Evolutionary conservation across 1,139 yeast species (phyloP).

Genomic region (Hemisphaericaspora xylanilytica): DNA sequence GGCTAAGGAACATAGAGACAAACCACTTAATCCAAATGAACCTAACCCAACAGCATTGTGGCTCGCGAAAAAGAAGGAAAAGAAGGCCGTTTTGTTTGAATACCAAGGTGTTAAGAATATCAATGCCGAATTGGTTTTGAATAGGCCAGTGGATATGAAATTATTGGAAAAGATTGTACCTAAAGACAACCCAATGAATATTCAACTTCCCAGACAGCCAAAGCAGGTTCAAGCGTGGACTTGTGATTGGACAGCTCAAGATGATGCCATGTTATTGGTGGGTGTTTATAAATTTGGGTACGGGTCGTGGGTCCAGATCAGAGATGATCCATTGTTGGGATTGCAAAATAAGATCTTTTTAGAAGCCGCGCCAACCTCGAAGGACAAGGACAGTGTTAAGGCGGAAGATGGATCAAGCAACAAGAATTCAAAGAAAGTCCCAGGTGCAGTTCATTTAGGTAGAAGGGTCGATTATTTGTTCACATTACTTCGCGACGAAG

Average conservation of each 20-base stretch:
- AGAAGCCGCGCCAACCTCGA: conserved; percentile 27
- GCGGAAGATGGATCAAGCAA: conserved; percentile 12
- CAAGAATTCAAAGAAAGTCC: conserved; percentile 58
- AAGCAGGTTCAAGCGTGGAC: conserved; percentile 91
- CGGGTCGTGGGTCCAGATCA: conserved; percentile 90
- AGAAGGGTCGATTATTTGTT: conserved; percentile 89
- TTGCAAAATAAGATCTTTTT: conserved; percentile 80
- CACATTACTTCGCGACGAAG: conserved; percentile 59
- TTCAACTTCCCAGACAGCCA: conserved; percentile 58
- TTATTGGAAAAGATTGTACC: conserved; percentile 61
- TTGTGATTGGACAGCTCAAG: conserved; percentile 78
- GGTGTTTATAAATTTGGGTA: conserved; percentile 94
- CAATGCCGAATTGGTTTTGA: conserved; percentile 84
- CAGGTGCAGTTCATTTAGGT: conserved; percentile 92
- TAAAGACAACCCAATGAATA: conserved; percentile 52
- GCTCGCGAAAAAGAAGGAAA: conserved; percentile 69
- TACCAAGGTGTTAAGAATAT: conserved; percentile 84
- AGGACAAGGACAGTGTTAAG: conserved; percentile 6
- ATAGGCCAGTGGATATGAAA: conserved; percentile 80
- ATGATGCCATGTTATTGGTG: conserved; percentile 81
- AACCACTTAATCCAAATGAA: conserved; percentile 30
- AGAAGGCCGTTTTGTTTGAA: conserved; percentile 84
- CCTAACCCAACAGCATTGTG: conserved; percentile 45
- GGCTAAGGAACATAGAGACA: conserved; percentile 56
- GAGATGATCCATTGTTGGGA: conserved; percentile 93